phyloP scores from a whole-genome alignment of 805 yeast genomes.

The Ogataea paradorogensis region DNA sequence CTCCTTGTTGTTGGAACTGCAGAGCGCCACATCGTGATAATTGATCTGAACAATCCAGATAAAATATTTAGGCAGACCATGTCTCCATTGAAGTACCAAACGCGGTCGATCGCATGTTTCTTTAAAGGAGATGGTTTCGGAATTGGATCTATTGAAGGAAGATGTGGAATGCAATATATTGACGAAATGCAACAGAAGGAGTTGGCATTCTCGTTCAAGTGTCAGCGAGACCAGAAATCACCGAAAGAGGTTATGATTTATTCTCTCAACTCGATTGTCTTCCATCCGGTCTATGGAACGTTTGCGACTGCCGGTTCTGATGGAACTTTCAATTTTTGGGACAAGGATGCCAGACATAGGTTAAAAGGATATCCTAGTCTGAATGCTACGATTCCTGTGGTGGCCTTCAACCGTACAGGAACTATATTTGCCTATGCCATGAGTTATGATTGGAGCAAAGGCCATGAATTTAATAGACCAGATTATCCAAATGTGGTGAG shows the following conservation, averaged over 20 bases:
- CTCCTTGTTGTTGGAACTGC: slow-evolving; percentile 93
- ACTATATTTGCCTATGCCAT: slow-evolving; percentile 84
- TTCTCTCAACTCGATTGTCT: slow-evolving; percentile 73
- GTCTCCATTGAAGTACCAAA: slow-evolving; percentile 88
- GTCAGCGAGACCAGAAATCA: slow-evolving; percentile 77
- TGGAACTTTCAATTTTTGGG: slow-evolving; percentile 95
- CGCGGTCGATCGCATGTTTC: slow-evolving; percentile 76
- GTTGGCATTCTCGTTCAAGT: slow-evolving; percentile 84
- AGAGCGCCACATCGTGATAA: slow-evolving; percentile 72
- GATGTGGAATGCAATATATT: slow-evolving; percentile 91
- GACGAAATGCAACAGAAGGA: slow-evolving; percentile 75
- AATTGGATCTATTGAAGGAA: slow-evolving; percentile 89
- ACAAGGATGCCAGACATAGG: slow-evolving; percentile 85
- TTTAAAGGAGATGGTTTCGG: slow-evolving; percentile 94
- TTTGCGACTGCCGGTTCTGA: slow-evolving; percentile 94
- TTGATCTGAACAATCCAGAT: slow-evolving; percentile 82
- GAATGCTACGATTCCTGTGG: slow-evolving; percentile 65
- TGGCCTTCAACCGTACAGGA: slow-evolving; percentile 82
- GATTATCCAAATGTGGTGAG: slow-evolving; percentile 74
- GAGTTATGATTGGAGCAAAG: slow-evolving; percentile 95
- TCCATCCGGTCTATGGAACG: slow-evolving; percentile 90
- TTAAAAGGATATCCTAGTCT: slow-evolving; percentile 74
- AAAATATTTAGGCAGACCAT: slow-evolving; percentile 67
- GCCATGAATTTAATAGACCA: slow-evolving; percentile 72
- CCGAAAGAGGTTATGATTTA: slow-evolving; percentile 65